Conservation (phyloP, 2,329 filamentous ascomycete species). For the Talaromyces sp. region DNA sequence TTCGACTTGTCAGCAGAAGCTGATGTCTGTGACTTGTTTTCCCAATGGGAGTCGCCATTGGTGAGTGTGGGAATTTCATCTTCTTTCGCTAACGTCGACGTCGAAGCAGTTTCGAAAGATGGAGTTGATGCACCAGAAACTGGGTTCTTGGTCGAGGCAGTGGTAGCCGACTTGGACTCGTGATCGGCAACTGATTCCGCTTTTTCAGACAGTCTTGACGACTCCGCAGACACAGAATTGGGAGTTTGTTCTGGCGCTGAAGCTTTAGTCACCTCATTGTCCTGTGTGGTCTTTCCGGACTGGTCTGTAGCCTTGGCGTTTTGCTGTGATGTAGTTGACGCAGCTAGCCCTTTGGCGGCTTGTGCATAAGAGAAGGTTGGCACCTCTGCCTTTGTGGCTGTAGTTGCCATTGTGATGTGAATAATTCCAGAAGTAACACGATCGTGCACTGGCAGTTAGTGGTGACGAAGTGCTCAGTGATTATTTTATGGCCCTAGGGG, state of each 20-base stretch:
- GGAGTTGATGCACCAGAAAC: constrained; percentile 48
- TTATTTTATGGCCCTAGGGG: constrained; percentile 5
- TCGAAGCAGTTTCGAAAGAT: constrained; percentile 50
- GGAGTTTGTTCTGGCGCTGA: constrained; percentile 26
- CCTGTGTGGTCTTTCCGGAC: constrained; percentile 25
- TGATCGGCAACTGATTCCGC: constrained; percentile 27
- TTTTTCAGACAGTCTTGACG: constrained; percentile 36
- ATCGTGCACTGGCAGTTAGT: constrained; percentile 12
- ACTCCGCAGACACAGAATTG: constrained; percentile 45
- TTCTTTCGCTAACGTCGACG: constrained; percentile 52
- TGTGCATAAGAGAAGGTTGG: constrained; percentile 87
- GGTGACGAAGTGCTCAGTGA: constrained; percentile 8
- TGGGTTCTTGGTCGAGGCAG: constrained; percentile 26
- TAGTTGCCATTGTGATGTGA: constrained; percentile 36
- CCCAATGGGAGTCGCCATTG: constrained; percentile 63
- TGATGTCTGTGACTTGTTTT: constrained; percentile 58
- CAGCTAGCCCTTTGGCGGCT: constrained; percentile 75
- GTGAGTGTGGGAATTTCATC: constrained; percentile 58
- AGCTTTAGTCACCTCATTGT: constrained; percentile 28
- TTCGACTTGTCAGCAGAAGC: constrained; percentile 55
- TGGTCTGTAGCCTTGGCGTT: constrained; percentile 40
- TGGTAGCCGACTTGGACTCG: constrained; percentile 28
- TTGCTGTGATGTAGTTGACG: constrained; percentile 38
- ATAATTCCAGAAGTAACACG: constrained; percentile 4
- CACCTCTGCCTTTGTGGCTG: constrained; percentile 38